These are phyloP conservation scores for Ceratocystis harringtonii DNA, from an alignment of 2,329 filamentous ascomycete species.

Conservation along the genomic window DNA sequence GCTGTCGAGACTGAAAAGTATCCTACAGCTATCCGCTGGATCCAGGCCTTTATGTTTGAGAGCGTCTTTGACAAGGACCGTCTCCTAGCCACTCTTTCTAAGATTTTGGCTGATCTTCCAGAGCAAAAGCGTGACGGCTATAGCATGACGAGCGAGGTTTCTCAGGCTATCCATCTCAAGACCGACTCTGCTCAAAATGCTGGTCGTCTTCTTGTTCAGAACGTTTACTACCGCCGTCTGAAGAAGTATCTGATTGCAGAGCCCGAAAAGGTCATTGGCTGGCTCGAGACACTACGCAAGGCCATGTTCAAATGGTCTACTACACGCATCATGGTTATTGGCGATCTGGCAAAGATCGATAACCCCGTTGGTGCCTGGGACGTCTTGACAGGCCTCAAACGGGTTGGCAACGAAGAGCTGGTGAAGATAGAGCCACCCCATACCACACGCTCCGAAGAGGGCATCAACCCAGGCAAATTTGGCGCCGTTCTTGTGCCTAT, in stretches of 20 bases:
- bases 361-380: conserved; percentile 72
- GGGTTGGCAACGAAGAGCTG: conserved; percentile 28
- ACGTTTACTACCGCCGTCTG: conserved; percentile 72
- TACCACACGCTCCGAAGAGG: conserved; percentile 59
- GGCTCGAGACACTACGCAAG: conserved; percentile 61
- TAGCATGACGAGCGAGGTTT: conserved; percentile 46
- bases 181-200: conserved; percentile 62
- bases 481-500: conserved; percentile 73
- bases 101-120: conserved; percentile 80
- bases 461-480: conserved; percentile 56
- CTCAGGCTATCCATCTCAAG: conserved; percentile 69
- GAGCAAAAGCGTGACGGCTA: conserved; percentile 79
- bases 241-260: conserved; percentile 66
- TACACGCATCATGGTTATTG: conserved; percentile 70
- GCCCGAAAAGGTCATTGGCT: conserved; percentile 57
- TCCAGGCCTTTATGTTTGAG: conserved; percentile 74
- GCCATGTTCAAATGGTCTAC: conserved; percentile 73
- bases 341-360: conserved; percentile 57
- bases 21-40: conserved; percentile 63
- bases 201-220: conserved; percentile 69
- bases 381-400: conserved; percentile 22
- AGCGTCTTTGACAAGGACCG: conserved; percentile 66
- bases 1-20: conserved; percentile 85
- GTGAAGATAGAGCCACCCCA: conserved; percentile 51
- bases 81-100: conserved; percentile 51